Conservation (phyloP, 2,329 filamentous ascomycete genomes). For the Talaromyces marneffei region DNA sequence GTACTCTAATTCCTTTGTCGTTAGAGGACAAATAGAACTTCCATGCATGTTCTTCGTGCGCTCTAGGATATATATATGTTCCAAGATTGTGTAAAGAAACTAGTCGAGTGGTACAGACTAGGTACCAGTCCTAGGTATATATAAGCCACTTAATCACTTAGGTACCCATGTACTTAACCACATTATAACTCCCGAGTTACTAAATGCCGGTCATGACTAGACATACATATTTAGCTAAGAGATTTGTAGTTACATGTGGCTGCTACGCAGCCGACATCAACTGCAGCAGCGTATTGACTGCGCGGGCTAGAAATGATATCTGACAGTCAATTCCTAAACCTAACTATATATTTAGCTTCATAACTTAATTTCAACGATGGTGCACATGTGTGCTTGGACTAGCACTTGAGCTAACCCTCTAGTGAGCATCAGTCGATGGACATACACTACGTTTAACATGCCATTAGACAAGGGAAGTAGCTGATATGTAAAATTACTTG, state of each 20-base stretch:
- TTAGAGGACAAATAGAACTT: constrained; percentile 17
- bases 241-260: background rate
- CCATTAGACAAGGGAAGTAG: background rate
- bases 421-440: background rate
- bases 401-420: background rate
- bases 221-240: background rate
- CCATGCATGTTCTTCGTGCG: constrained; percentile 36
- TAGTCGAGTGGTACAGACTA: constrained; percentile 4
- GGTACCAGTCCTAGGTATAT: background rate
- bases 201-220: background rate
- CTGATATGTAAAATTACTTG: background rate
- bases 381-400: background rate
- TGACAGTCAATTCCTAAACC: too few species aligned
- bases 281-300: too few species aligned
- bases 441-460: background rate
- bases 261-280: too few species aligned
- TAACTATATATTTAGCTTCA: background rate
- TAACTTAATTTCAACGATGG: background rate
- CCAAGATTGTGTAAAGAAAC: too few species aligned
- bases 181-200: too few species aligned
- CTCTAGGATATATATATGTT: constrained; percentile 19
- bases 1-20: background rate
- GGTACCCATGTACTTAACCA: too few species aligned
- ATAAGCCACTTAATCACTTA: background rate
- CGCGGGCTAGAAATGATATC: too few species aligned